These are phyloP conservation scores for Termitomyces eurrhizus DNA, from an alignment of 768 basidiomycete species.

Conservation along the genomic window DNA sequence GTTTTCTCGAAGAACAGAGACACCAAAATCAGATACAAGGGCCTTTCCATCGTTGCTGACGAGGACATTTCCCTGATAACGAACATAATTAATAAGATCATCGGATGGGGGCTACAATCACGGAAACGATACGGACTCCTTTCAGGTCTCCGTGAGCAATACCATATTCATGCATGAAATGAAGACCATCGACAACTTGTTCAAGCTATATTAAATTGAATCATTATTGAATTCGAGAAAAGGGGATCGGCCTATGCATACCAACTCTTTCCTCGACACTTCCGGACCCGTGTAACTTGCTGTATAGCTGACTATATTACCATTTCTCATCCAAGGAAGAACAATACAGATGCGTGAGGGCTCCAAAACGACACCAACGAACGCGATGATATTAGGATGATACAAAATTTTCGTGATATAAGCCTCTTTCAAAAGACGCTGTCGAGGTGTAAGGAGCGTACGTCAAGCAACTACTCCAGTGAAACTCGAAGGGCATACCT, in stretches of 20 bases:
- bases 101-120: not conserved
- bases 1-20: conserved; percentile 8
- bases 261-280: conserved; percentile 13
- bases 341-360: conserved; percentile 19
- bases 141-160: conserved; percentile 41
- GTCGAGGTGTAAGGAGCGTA: not conserved
- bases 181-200: conserved; percentile 25
- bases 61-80: conserved; percentile 11
- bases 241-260: not conserved
- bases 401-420: conserved; percentile 17
- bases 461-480: too few relatives aligned
- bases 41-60: conserved; percentile 11
- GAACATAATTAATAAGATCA: not conserved
- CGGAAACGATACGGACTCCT: conserved; percentile 18
- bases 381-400: conserved; percentile 21
- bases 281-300: not conserved
- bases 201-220: conserved; percentile 17
- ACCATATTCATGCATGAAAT: conserved; percentile 20
- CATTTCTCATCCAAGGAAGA: conserved; percentile 27
- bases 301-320: conserved; percentile 20
- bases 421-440: conserved; percentile 20
- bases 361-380: conserved; percentile 19
- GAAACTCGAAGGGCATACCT: conserved; percentile 2
- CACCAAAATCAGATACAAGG: conserved; percentile 13
- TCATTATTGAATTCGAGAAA: not conserved